Base-by-base conservation (phyloP, 2,329 filamentous ascomycete genomes). In the Pseudopithomyces chartarum region DNA sequence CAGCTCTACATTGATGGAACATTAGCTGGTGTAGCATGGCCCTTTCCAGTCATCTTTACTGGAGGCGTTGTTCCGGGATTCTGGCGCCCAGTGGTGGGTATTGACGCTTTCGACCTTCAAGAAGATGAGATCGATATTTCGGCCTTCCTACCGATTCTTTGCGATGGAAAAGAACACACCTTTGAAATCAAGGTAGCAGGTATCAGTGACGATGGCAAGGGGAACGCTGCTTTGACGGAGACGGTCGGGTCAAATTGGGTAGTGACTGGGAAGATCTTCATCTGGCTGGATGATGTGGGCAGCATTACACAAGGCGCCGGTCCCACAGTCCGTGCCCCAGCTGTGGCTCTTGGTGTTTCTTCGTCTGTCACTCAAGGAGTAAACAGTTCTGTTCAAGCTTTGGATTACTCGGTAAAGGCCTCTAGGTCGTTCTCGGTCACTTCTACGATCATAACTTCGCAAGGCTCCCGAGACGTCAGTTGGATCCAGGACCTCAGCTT, bases 71-170 rank as follows among this genome's bases (percentile, higher is more conserved):
- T 89, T 1, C 90, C 90, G 4, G 86, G 86, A 1, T 82, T 95
- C 38, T 92, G 92, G 84, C 82, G 90, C 6, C 91, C 91, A 0
- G 83, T 95, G 52, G 91, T 90, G 2, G 90, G 90, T 1, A 85
- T 90, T 19, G 87, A 95, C 66, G 86, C 90, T 0, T 95, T 92
- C 70, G 90, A 95, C 68, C 79, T 96, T 22, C 81, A 84, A 43
- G 90, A 95, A 70, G 87, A 91, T 60, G 89, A 95, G 70, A 90
- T 96, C 59, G 91, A 96, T 67, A 87, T 96, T 46, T 89, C 90
- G 1, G 87, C 90, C 0, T 95, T 89, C 80, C 78, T 95, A 2
- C 85, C 89, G 0, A 56, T 89, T 1, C 80, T 95, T 0, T 87
- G 84, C 60, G 87, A 93, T 64, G 88, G 87, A 0, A 64, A 78